phyloP scores from a whole-genome alignment of 148 eudicot genomes.

The Limonium bicolor region DNA sequence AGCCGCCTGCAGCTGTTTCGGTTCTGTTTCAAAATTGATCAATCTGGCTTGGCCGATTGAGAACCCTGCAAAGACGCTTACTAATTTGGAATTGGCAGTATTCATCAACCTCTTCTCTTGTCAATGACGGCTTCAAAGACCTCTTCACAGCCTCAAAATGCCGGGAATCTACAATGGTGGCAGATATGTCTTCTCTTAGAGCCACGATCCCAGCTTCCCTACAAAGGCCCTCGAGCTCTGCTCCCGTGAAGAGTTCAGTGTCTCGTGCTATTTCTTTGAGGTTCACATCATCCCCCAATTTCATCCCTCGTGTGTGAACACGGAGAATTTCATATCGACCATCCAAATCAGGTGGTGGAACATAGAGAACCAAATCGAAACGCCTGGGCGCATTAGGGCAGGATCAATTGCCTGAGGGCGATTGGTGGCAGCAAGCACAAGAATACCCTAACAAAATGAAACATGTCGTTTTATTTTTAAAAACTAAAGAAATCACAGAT shows the following conservation, averaged over 20 bases:
- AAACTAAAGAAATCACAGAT: too few species aligned
- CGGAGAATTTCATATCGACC: slow-evolving; percentile 66
- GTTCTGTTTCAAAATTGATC: too few species aligned
- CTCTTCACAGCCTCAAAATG: slow-evolving; percentile 51
- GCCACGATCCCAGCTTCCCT: slow-evolving; percentile 82
- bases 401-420: slow-evolving; percentile 88
- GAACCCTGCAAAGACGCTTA: too few species aligned
- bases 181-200: slow-evolving; percentile 83
- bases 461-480: too few species aligned
- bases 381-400: slow-evolving; percentile 97
- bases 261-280: slow-evolving; percentile 62
- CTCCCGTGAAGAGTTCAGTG: slow-evolving; percentile 85
- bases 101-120: slow-evolving; percentile 31
- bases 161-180: slow-evolving; percentile 35
- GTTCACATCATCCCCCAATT: slow-evolving; percentile 46
- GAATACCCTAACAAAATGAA: slow-evolving; percentile 53
- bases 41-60: too few species aligned
- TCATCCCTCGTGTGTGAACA: slow-evolving; percentile 74
- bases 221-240: slow-evolving; percentile 82
- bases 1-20: too few species aligned
- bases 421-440: slow-evolving; percentile 94
- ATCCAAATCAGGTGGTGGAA: slow-evolving; percentile 88
- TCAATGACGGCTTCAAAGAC: slow-evolving; percentile 51
- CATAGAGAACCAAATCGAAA: slow-evolving; percentile 87
- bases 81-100: slow-evolving; percentile 49